phyloP scores from a whole-genome alignment of 2,329 filamentous ascomycete genomes.

The Fusarium solani-melongenae region DNA sequence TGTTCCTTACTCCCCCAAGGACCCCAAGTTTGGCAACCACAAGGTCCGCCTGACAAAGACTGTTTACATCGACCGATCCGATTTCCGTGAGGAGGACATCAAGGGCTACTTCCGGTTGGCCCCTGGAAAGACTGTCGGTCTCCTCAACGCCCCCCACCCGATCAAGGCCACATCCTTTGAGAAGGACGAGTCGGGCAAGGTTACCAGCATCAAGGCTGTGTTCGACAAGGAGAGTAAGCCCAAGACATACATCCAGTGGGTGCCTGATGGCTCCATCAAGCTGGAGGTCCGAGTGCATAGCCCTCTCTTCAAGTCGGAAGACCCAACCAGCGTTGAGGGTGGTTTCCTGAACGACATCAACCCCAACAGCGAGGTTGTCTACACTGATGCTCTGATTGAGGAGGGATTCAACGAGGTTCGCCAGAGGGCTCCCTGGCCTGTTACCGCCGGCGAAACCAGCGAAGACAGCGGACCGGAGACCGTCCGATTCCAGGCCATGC shows the following conservation, averaged over 20 bases:
- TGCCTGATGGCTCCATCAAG: constrained; percentile 73
- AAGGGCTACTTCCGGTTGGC: constrained; percentile 84
- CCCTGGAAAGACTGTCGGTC: constrained; percentile 80
- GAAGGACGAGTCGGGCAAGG: constrained; percentile 73
- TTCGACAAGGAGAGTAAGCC: constrained; percentile 79
- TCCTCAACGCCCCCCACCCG: constrained; percentile 77
- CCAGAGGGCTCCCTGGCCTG: constrained; percentile 81
- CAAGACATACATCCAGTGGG: constrained; percentile 93
- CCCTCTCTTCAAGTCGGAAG: constrained; percentile 85
- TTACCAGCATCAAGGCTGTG: constrained; percentile 71
- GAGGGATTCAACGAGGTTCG: constrained; percentile 83
- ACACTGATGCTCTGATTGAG: constrained; percentile 82
- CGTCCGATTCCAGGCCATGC: constrained; percentile 90
- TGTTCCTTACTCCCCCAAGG: constrained; percentile 85
- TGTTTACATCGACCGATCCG: constrained; percentile 86
- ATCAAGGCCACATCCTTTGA: constrained; percentile 77
- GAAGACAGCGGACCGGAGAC: constrained; percentile 74
- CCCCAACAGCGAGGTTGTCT: constrained; percentile 84
- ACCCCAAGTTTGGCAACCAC: constrained; percentile 73
- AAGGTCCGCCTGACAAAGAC: constrained; percentile 75
- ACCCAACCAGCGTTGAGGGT: constrained; percentile 80
- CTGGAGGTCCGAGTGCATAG: constrained; percentile 85
- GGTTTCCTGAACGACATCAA: constrained; percentile 89
- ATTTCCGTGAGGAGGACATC: constrained; percentile 81
- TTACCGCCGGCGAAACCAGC: constrained; percentile 76